Evolutionary conservation across 257 asterid species (phyloP).

Genomic region (Rehmannia glutinosa): DNA sequence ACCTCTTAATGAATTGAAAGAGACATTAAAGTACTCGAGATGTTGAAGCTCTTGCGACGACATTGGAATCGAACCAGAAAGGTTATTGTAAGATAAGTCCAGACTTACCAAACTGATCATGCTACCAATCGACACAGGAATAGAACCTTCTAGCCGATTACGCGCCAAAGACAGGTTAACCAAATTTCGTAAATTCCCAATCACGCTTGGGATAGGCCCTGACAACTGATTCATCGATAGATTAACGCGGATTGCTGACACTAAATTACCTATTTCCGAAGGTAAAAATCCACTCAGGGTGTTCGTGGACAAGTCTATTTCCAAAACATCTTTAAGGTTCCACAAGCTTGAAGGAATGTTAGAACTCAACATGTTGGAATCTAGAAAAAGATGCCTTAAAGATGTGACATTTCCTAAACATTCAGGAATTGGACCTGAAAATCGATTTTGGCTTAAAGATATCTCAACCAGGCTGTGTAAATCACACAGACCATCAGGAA

Average conservation of each 20-base stretch:
- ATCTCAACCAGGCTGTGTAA: background rate
- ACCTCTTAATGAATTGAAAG: constrained; percentile 23
- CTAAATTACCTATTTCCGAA: constrained; percentile 11
- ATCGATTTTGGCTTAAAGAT: background rate
- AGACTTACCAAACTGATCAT: constrained; percentile 8
- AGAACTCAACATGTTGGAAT: constrained; percentile 21
- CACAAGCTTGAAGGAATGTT: constrained; percentile 21
- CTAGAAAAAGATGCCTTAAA: background rate
- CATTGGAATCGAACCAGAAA: constrained; percentile 22
- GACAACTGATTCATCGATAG: constrained; percentile 13
- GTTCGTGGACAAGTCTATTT: constrained; percentile 8
- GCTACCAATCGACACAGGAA: constrained; percentile 13
- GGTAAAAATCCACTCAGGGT: constrained; percentile 12
- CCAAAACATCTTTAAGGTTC: constrained; percentile 3
- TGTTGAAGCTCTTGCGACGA: background rate
- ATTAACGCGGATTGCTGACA: background rate
- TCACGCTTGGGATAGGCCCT: constrained; percentile 6
- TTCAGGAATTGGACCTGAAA: constrained; percentile 17
- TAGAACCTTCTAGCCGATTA: constrained; percentile 5
- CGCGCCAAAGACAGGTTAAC: background rate
- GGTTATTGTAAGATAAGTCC: constrained; percentile 11
- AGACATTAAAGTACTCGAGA: constrained; percentile 20
- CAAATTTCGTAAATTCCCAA: background rate
- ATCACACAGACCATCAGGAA: constrained; percentile 4
- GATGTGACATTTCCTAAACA: constrained; percentile 16